Percentiles rank a stretch among this genome's conserved stretches.
These are phyloP conservation scores for Wilcoxina mikolae DNA, from an alignment of 495 filamentous ascomycete genomes.

Conservation along the genomic window DNA sequence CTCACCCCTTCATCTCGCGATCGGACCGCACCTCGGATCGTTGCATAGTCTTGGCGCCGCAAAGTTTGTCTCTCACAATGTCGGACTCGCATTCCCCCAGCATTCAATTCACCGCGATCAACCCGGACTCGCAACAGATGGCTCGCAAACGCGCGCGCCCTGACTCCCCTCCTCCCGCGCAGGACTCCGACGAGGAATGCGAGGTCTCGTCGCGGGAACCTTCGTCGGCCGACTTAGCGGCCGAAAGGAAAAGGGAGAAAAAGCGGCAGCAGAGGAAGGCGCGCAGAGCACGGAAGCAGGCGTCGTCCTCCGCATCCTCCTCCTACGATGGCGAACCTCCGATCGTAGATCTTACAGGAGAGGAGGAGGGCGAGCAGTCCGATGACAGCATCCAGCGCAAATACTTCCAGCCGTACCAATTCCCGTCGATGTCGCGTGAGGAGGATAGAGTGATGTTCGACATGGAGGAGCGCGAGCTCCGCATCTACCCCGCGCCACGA, in stretches of 20 bases:
- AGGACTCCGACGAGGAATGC: not conserved
- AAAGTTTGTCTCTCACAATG: no score
- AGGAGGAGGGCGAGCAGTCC: no score
- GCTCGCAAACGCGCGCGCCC: not conserved
- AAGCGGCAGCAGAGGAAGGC: not conserved
- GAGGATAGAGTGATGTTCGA: constrained; percentile 19
- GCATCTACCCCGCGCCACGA: not conserved
- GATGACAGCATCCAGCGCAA: constrained; percentile 9
- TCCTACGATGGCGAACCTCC: no score
- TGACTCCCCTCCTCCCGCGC: not conserved
- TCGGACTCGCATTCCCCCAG: no score
- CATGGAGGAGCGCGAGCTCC: not conserved
- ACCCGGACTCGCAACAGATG: no score
- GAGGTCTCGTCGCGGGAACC: not conserved
- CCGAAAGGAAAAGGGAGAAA: not conserved
- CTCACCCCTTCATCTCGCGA: no score
- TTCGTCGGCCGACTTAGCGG: not conserved
- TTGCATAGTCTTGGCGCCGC: no score
- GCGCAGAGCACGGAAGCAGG: constrained; percentile 12
- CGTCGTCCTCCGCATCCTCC: no score
- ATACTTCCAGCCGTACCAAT: constrained; percentile 16
- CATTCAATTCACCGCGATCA: no score
- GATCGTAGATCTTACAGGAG: no score
- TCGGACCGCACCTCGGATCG: no score
- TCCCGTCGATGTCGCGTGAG: constrained; percentile 15